Conservation (phyloP, 2,329 filamentous ascomycete genomes). For the Phialophora tarda region DNA sequence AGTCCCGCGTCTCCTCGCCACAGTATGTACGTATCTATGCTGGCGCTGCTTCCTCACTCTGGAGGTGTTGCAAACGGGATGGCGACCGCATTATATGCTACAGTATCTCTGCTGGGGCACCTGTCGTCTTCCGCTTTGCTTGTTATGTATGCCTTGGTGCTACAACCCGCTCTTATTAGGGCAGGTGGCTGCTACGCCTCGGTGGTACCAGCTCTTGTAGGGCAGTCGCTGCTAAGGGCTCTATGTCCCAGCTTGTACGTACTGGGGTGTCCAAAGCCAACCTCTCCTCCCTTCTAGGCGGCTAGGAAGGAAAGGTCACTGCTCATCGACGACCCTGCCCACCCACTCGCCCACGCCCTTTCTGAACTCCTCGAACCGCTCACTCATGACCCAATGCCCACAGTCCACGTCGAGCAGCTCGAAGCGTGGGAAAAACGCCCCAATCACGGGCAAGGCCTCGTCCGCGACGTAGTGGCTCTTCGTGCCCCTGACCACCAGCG, state of each 20-base stretch:
- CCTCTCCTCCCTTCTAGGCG: background rate
- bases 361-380: constrained; percentile 52
- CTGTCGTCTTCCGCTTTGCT: background rate
- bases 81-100: background rate
- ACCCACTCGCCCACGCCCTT: constrained; percentile 44
- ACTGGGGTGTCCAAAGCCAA: background rate
- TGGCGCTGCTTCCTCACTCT: background rate
- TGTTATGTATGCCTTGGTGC: too few relatives aligned
- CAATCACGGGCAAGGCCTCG: constrained; percentile 49
- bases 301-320: background rate
- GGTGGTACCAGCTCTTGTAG: too few relatives aligned
- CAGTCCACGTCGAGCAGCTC: constrained; percentile 50
- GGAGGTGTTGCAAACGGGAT: background rate
- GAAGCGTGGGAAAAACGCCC: constrained; percentile 50
- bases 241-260: background rate
- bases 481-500: constrained; percentile 70
- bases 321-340: constrained; percentile 35
- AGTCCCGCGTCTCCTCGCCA: background rate
- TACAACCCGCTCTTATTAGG: too few relatives aligned
- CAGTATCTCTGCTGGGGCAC: background rate
- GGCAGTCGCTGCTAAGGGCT: background rate
- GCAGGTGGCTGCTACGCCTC: too few relatives aligned
- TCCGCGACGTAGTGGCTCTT: constrained; percentile 50
- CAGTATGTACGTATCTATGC: background rate
- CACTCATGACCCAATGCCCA: constrained; percentile 54